Percentiles rank a stretch among this genome's conserved stretches.
Conservation (phyloP, 2,329 filamentous ascomycete species). For the Penicillium sp. region DNA sequence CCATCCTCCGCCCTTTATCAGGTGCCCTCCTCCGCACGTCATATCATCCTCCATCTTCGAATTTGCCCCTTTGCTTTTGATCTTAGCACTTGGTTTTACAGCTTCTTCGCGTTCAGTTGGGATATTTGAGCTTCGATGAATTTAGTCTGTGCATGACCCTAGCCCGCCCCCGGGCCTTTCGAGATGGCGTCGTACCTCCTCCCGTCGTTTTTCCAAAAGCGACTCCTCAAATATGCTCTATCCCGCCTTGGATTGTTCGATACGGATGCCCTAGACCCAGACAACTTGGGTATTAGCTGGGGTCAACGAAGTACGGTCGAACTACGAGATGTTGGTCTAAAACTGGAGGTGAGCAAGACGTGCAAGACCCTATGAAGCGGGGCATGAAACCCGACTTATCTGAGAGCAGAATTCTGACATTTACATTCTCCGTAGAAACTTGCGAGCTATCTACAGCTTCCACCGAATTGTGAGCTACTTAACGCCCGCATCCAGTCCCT, state of each 20-base stretch:
- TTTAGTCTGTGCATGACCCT: constrained; percentile 24
- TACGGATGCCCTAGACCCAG: constrained; percentile 81
- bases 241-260: constrained; percentile 85
- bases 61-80: constrained; percentile 8
- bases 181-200: constrained; percentile 76
- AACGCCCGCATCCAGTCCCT: constrained; percentile 77
- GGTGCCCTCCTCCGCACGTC: constrained; percentile 34
- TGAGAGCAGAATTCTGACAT: constrained; percentile 24
- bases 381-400: constrained; percentile 3
- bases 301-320: constrained; percentile 83
- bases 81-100: not conserved
- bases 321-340: constrained; percentile 82
- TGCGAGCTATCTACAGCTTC: constrained; percentile 73
- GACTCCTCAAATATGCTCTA: constrained; percentile 83
- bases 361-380: not conserved
- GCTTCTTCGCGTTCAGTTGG: not conserved
- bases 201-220: constrained; percentile 81
- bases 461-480: constrained; percentile 70
- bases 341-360: constrained; percentile 66
- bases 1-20: constrained; percentile 17
- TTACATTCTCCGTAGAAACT: constrained; percentile 67
- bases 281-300: constrained; percentile 80
- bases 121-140: constrained; percentile 33
- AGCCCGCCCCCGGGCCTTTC: constrained; percentile 36
- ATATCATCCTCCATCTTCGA: constrained; percentile 22